Evolutionary conservation across 164 flowering plant genomes (phyloP).

Genomic region (Tinospora cordifolia): DNA sequence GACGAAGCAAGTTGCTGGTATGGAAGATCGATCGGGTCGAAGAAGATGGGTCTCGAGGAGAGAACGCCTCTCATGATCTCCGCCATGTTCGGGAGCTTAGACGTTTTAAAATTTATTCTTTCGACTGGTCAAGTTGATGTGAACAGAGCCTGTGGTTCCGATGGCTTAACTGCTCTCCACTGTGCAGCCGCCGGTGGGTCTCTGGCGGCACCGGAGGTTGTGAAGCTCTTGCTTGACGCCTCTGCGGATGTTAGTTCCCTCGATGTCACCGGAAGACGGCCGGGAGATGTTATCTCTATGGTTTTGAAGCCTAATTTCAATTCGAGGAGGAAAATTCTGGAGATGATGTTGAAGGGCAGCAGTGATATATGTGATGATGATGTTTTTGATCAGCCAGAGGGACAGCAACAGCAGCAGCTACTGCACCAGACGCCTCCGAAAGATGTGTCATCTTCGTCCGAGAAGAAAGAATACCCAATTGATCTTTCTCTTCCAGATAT

Average conservation of each 20-base stretch:
- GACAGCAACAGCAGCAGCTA: conserved; percentile 10
- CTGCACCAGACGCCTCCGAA: conserved; percentile 17
- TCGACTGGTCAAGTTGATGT: conserved; percentile 44
- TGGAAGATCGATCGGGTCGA: conserved; percentile 54
- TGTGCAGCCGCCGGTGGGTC: conserved; percentile 88
- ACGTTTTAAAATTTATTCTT: conserved; percentile 50
- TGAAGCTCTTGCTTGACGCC: conserved; percentile 52
- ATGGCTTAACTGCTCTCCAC: conserved; percentile 82
- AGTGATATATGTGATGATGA: conserved; percentile 8
- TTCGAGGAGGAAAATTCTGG: conserved; percentile 26
- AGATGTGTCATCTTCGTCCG: conserved; percentile 24
- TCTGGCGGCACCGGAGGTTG: conserved; percentile 31
- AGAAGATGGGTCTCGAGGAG: conserved; percentile 69
- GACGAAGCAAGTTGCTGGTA: conserved; percentile 71
- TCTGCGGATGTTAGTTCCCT: conserved; percentile 43
- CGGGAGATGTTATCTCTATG: conserved; percentile 38
- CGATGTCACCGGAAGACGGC: conserved; percentile 48
- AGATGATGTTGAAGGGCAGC: conserved; percentile 46
- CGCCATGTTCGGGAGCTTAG: conserved; percentile 57
- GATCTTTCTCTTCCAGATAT: conserved; percentile 74
- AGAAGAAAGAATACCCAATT: conserved; percentile 72
- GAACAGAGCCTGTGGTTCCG: conserved; percentile 54
- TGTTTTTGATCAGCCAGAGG: conserved; percentile 14
- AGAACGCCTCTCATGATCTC: conserved; percentile 84
- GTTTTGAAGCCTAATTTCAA: conserved; percentile 22